These are phyloP conservation scores for Petasospora fabianii DNA, from an alignment of 1,139 yeast species.

Conservation along the genomic window DNA sequence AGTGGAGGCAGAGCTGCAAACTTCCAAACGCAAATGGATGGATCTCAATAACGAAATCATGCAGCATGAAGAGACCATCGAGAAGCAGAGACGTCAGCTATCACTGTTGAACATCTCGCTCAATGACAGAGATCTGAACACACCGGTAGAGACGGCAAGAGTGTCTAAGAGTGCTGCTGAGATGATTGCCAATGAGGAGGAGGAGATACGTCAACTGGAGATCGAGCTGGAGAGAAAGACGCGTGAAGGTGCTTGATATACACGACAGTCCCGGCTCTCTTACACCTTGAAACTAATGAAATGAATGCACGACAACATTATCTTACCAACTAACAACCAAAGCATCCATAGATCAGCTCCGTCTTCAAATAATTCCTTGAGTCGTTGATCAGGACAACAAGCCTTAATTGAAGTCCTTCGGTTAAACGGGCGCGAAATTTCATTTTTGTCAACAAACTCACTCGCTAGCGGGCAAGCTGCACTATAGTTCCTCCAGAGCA, in stretches of 20 bases:
- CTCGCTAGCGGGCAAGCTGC: no score
- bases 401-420: neutral
- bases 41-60: conserved; percentile 27
- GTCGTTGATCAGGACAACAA: neutral
- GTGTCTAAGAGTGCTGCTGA: conserved; percentile 19
- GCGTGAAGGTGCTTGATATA: neutral
- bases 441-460: conserved; percentile 1
- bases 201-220: conserved; percentile 29
- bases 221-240: conserved; percentile 18
- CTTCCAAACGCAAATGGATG: conserved; percentile 23
- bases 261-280: no score
- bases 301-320: no score
- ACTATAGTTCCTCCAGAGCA: no score
- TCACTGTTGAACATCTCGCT: conserved; percentile 21
- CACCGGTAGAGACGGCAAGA: conserved; percentile 1
- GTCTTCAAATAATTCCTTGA: no score
- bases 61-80: conserved; percentile 32
- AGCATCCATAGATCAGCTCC: no score
- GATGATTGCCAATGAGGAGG: conserved; percentile 29
- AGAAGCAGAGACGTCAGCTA: conserved; percentile 27
- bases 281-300: no score
- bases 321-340: no score
- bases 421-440: neutral
- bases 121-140: conserved; percentile 14
- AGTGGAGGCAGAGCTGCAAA: conserved; percentile 25